A percentile compares a stretch with the other conserved stretches of the same genome.
phyloP scores from a whole-genome alignment of 495 filamentous ascomycete species.

The Daldinia caldariorum region DNA sequence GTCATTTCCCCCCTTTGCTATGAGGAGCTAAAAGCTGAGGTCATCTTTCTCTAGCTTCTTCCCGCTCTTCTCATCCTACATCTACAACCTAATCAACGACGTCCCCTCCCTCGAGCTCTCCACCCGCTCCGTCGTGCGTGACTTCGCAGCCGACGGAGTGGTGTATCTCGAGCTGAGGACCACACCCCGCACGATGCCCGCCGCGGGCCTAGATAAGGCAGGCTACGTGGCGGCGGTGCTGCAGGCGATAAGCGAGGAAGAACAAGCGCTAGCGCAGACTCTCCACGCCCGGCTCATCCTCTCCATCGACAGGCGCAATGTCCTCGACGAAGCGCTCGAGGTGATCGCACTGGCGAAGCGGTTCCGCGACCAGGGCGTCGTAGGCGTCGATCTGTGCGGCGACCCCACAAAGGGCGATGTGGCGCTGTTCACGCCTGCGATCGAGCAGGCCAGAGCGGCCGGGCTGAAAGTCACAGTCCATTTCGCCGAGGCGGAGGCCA shows the following conservation, averaged over 20 bases:
- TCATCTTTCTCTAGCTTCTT: constrained; percentile 66
- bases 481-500: constrained; percentile 74
- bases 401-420: constrained; percentile 73
- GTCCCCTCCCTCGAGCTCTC: constrained; percentile 65
- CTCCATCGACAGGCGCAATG: constrained; percentile 75
- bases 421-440: constrained; percentile 63
- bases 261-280: constrained; percentile 32
- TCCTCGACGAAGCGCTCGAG: constrained; percentile 63
- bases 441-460: constrained; percentile 61
- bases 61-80: constrained; percentile 78
- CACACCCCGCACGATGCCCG: constrained; percentile 72
- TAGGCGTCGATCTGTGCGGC: constrained; percentile 84
- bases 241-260: constrained; percentile 63
- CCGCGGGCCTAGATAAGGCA: constrained; percentile 63
- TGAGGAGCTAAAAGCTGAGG: constrained; percentile 6
- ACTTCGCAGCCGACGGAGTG: constrained; percentile 77
- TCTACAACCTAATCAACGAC: constrained; percentile 76
- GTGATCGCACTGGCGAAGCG: constrained; percentile 70
- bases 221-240: constrained; percentile 75
- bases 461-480: constrained; percentile 76
- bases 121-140: constrained; percentile 72
- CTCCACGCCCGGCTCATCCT: constrained; percentile 68
- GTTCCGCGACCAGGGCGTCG: constrained; percentile 66
- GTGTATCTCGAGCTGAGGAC: constrained; percentile 85
- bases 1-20: too few species aligned